Evolutionary conservation across 2,329 filamentous ascomycete species (phyloP).

Genomic region (Colletotrichum sp.): DNA sequence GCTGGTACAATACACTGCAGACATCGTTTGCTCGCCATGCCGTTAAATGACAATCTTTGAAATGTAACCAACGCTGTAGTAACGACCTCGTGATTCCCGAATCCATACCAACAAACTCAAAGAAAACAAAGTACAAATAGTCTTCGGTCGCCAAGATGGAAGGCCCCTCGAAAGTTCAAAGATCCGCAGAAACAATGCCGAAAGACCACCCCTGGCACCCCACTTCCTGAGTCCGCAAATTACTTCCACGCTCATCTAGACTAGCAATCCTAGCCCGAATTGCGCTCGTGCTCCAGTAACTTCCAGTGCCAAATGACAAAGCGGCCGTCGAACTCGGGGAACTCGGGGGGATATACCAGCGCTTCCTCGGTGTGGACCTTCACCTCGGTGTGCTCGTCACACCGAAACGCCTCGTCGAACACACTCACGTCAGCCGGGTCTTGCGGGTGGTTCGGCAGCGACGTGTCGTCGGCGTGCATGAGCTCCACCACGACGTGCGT

Average conservation of each 20-base stretch:
- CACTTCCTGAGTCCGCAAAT: not conserved
- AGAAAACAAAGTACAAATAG: not conserved
- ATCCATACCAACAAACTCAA: not conserved
- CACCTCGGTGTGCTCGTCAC: not conserved
- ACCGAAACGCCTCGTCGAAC: constrained; percentile 12
- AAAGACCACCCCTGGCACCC: not conserved
- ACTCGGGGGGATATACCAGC: not conserved
- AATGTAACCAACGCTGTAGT: no score
- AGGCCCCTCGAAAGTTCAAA: not conserved
- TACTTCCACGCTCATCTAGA: not conserved
- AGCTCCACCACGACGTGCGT: constrained; percentile 15
- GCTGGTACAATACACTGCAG: not conserved
- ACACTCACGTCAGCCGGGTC: not conserved
- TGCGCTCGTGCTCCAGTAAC: not conserved
- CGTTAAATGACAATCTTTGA: no score
- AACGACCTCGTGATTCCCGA: rapidly evolving
- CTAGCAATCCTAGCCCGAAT: not conserved
- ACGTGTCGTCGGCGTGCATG: constrained; percentile 12
- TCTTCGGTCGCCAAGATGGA: not conserved
- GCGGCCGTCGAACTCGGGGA: not conserved
- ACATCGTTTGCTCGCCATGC: not conserved
- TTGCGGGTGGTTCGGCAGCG: constrained; percentile 10
- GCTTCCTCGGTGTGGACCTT: not conserved
- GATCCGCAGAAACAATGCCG: not conserved
- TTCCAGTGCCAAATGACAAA: constrained; percentile 16